Evolutionary conservation across 148 eudicot genomes (phyloP).

Genomic region (Amaranthus palmeri): DNA sequence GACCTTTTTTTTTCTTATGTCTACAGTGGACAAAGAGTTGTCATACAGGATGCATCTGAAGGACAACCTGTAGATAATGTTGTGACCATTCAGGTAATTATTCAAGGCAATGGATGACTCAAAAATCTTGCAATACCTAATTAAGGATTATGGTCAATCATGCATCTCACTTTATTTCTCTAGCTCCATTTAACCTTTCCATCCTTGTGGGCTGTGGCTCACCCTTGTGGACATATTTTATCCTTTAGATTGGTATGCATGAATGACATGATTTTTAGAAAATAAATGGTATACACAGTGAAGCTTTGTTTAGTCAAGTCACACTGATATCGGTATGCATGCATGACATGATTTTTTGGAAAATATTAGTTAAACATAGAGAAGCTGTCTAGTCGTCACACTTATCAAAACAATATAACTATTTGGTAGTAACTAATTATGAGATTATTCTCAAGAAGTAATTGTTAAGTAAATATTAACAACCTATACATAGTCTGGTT

Average conservation of each 20-base stretch:
- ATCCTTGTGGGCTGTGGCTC: neutral
- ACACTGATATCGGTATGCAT: no score
- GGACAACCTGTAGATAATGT: constrained; percentile 50
- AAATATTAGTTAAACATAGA: no score
- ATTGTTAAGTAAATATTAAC: neutral
- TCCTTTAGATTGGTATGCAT: neutral
- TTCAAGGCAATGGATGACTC: constrained; percentile 3
- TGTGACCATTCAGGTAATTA: constrained; percentile 77
- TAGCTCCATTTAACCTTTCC: neutral
- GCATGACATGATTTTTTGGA: no score
- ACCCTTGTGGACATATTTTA: neutral
- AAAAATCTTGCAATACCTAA: neutral
- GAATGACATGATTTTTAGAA: neutral
- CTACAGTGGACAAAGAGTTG: constrained; percentile 89
- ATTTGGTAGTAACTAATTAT: neutral
- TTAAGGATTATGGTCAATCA: neutral
- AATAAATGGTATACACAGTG: neutral
- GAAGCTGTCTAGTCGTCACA: no score
- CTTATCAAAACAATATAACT: neutral
- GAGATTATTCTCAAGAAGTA: neutral
- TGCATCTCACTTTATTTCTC: neutral
- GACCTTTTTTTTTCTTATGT: constrained; percentile 15
- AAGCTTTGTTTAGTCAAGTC: no score
- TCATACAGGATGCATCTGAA: constrained; percentile 55
- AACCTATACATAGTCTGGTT: no score